A percentile compares a stretch with the other conserved stretches of the same genome.
Evolutionary conservation across 2,329 filamentous ascomycete genomes (phyloP).

Genomic region (Aureobasidium subglaciale): DNA sequence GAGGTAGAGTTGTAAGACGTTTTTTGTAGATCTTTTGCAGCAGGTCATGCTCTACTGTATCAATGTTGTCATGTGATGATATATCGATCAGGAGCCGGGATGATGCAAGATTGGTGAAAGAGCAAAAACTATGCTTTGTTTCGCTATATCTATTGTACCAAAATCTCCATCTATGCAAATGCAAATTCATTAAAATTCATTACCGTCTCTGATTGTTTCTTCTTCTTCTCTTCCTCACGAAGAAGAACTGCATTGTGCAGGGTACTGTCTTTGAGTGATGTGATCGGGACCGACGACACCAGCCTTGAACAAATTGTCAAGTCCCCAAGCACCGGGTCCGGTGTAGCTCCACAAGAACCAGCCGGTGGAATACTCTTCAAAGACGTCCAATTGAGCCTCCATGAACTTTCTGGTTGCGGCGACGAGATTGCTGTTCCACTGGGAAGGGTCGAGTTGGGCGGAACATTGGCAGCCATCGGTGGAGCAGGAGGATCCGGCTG

Average conservation of each 20-base stretch:
- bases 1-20: too few relatives aligned
- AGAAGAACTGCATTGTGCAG: constrained; percentile 18
- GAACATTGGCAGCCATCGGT: constrained; percentile 34
- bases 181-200: too few relatives aligned
- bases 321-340: constrained; percentile 37
- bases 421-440: constrained; percentile 34
- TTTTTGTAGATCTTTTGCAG: too few relatives aligned
- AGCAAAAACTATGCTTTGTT: too few relatives aligned
- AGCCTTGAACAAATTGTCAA: constrained; percentile 33
- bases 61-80: too few relatives aligned
- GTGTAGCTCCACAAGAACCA: constrained; percentile 50
- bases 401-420: constrained; percentile 46
- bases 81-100: too few relatives aligned
- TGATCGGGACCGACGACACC: constrained; percentile 32
- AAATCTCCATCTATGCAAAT: too few relatives aligned
- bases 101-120: too few relatives aligned
- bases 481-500: constrained; percentile 27
- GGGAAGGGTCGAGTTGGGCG: constrained; percentile 41
- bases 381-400: constrained; percentile 48
- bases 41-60: too few relatives aligned
- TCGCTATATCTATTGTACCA: too few relatives aligned
- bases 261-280: constrained; percentile 27
- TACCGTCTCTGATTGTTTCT: too few relatives aligned
- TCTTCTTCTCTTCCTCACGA: neutral
- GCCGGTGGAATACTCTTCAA: constrained; percentile 44